Evolutionary conservation across 1,284 basidiomycete species (phyloP).

Genomic region (Amylostereum areolatum): DNA sequence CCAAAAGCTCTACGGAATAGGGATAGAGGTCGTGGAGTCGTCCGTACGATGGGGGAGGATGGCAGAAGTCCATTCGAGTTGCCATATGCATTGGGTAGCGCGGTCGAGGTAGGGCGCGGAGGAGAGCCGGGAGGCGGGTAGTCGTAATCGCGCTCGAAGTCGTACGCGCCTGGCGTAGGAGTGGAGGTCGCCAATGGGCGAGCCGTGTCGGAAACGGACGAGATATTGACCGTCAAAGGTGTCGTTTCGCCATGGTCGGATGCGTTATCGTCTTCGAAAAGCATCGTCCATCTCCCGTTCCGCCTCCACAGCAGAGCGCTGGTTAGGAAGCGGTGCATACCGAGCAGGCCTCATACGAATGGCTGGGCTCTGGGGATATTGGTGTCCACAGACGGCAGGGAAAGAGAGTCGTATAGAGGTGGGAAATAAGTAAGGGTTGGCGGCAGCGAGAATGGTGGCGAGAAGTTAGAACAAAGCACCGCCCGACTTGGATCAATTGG

Average conservation of each 20-base stretch:
- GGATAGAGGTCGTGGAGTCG: conserved; percentile 33
- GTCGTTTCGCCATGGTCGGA: conserved; percentile 29
- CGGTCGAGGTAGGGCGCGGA: conserved; percentile 53
- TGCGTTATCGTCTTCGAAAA: conserved; percentile 51
- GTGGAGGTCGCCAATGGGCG: conserved; percentile 7
- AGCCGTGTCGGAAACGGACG: background rate
- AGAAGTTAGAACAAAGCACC: too few relatives aligned
- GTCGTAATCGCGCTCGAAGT: conserved; percentile 78
- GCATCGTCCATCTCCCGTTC: conserved; percentile 63
- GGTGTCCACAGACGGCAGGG: too few relatives aligned
- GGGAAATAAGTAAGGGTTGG: too few relatives aligned
- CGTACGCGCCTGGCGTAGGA: conserved; percentile 44
- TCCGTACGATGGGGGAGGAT: conserved; percentile 33
- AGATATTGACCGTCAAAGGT: conserved; percentile 23
- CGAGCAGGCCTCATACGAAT: conserved; percentile 34
- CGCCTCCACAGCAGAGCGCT: conserved; percentile 37
- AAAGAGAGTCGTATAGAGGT: too few relatives aligned
- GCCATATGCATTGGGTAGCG: conserved; percentile 64
- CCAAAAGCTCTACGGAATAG: conserved; percentile 62
- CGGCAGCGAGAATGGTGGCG: too few relatives aligned
- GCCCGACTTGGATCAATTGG: too few relatives aligned
- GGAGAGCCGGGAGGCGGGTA: conserved; percentile 79
- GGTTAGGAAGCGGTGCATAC: conserved; percentile 48
- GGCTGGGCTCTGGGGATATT: too few relatives aligned
- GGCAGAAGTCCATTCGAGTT: conserved; percentile 80